A percentile compares a stretch with the other conserved stretches of the same genome.
Evolutionary conservation across 2,329 filamentous ascomycete species (phyloP).

Genomic region (Neofusicoccum cordaticola): DNA sequence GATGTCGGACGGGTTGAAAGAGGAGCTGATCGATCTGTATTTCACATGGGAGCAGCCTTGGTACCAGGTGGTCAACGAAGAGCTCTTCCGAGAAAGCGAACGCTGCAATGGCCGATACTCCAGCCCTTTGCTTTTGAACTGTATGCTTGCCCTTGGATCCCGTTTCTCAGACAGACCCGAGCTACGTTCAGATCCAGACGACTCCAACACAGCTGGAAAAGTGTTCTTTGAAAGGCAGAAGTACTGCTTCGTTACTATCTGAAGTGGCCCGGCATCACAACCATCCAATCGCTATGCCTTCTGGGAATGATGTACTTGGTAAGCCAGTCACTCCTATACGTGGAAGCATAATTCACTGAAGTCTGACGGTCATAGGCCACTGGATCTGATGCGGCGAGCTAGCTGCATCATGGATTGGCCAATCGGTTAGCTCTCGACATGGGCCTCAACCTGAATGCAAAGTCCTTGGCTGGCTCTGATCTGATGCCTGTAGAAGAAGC

Average conservation of each 20-base stretch:
- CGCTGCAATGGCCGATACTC: slow-evolving; percentile 28
- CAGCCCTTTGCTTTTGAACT: slow-evolving; percentile 33
- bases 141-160: slow-evolving; percentile 36
- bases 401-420: slow-evolving; percentile 41
- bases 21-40: slow-evolving; percentile 34
- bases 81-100: slow-evolving; percentile 33
- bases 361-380: slow-evolving; percentile 25
- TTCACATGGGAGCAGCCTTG: slow-evolving; percentile 40
- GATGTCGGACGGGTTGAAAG: slow-evolving; percentile 24
- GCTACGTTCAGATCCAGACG: slow-evolving; percentile 28
- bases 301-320: slow-evolving; percentile 26
- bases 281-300: slow-evolving; percentile 36
- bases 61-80: slow-evolving; percentile 36
- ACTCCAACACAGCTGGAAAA: slow-evolving; percentile 35
- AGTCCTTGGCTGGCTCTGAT: slow-evolving; percentile 26
- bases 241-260: slow-evolving; percentile 13
- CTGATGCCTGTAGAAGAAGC: slow-evolving; percentile 27
- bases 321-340: slow-evolving; percentile 5
- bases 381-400: slow-evolving; percentile 36
- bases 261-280: slow-evolving; percentile 33
- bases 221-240: slow-evolving; percentile 30
- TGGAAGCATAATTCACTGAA: not conserved
- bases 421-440: slow-evolving; percentile 37
- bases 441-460: slow-evolving; percentile 38
- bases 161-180: slow-evolving; percentile 34